Conservation (phyloP, 768 basidiomycete genomes). For the Collybia nuda region DNA sequence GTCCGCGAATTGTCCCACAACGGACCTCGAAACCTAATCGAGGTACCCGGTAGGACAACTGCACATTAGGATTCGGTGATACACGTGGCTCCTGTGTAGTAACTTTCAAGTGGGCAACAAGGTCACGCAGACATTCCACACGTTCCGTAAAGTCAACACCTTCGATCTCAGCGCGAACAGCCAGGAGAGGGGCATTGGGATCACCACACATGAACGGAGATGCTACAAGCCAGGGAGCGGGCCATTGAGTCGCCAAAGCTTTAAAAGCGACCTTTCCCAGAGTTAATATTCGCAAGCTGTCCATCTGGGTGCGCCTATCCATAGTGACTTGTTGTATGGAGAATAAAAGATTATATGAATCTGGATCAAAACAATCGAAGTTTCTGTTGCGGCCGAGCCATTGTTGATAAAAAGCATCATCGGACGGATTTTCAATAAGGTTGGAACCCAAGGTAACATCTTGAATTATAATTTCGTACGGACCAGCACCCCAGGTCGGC, state of each 20-base stretch:
- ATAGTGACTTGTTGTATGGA: conserved; percentile 42
- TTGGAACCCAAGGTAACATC: conserved; percentile 38
- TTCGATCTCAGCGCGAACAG: conserved; percentile 42
- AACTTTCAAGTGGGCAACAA: conserved; percentile 21
- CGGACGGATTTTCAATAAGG: conserved; percentile 43
- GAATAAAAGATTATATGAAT: conserved; percentile 47
- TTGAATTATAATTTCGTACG: conserved; percentile 44
- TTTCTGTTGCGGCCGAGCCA: conserved; percentile 47
- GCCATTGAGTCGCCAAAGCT: conserved; percentile 59
- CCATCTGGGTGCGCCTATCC: conserved; percentile 37
- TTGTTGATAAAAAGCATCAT: conserved; percentile 44
- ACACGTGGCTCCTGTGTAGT: conserved; percentile 7
- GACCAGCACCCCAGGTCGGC: conserved; percentile 27
- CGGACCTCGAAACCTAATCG: conserved; percentile 45
- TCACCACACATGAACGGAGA: conserved; percentile 54
- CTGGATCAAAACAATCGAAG: conserved; percentile 38
- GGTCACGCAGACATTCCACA: conserved; percentile 47
- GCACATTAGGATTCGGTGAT: conserved; percentile 13
- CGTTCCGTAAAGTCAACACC: conserved; percentile 52
- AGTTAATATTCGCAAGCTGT: conserved; percentile 40
- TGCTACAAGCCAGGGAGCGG: conserved; percentile 49
- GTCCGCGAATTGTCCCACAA: conserved; percentile 48
- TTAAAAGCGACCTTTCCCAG: conserved; percentile 39
- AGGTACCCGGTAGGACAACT: conserved; percentile 40
- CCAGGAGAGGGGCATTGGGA: conserved; percentile 57